These are phyloP conservation scores for Paulownia fortunei DNA, from an alignment of 257 asterid genomes.

Conservation along the genomic window DNA sequence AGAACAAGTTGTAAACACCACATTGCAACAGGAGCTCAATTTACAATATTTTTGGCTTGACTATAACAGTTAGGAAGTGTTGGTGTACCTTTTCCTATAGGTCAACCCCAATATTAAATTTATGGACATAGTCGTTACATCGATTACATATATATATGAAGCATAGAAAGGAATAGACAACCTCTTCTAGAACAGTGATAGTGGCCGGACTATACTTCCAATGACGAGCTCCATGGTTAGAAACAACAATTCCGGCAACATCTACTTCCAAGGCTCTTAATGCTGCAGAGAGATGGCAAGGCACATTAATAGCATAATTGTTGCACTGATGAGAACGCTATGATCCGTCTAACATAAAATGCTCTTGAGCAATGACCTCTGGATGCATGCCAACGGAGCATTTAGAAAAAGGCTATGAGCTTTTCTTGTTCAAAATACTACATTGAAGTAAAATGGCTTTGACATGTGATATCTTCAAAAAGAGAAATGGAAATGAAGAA, in stretches of 20 bases:
- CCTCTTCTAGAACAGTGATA: conserved; percentile 76
- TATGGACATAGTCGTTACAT: neutral
- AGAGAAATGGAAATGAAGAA: too few species aligned
- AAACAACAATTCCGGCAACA: conserved; percentile 58
- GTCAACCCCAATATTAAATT: neutral
- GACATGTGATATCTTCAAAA: neutral
- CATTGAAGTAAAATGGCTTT: neutral
- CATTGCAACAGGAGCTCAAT: neutral
- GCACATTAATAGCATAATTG: neutral
- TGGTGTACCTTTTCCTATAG: neutral
- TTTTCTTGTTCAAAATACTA: neutral
- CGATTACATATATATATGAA: neutral
- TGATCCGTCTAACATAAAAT: too few species aligned
- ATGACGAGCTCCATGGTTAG: conserved; percentile 80
- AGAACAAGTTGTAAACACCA: too few species aligned
- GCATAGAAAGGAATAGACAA: conserved; percentile 1
- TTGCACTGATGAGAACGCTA: neutral
- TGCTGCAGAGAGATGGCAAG: conserved; percentile 44
- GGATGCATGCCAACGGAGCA: too few species aligned
- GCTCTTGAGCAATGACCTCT: too few species aligned
- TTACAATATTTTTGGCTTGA: neutral
- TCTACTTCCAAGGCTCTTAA: conserved; percentile 64
- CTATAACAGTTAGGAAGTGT: neutral
- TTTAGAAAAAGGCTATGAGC: neutral
- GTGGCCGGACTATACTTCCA: conserved; percentile 65